Evolutionary conservation across 2,329 filamentous ascomycete species (phyloP).

Genomic region (Aquanectria penicillioides): DNA sequence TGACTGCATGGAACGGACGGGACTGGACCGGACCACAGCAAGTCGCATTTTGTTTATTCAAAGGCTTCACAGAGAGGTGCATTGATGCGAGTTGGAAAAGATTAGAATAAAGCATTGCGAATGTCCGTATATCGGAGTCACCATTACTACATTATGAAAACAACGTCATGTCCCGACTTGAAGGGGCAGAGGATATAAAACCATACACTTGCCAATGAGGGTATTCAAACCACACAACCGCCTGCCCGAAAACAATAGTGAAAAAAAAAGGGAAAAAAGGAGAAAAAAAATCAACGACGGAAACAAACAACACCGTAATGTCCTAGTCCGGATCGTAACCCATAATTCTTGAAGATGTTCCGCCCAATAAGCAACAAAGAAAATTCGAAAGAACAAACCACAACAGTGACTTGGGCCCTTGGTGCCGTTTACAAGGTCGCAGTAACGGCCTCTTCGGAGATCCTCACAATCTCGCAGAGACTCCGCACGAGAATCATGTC

Average conservation of each 20-base stretch:
- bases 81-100: not conserved
- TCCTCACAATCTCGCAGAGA: slow-evolving; percentile 55
- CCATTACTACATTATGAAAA: slow-evolving; percentile 32
- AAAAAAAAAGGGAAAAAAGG: not conserved
- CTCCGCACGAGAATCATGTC: slow-evolving; percentile 53
- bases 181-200: not conserved
- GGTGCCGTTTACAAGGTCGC: not conserved
- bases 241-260: slow-evolving; percentile 14
- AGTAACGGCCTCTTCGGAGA: slow-evolving; percentile 45
- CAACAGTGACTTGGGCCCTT: not conserved
- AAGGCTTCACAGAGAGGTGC: not conserved
- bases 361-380: not conserved
- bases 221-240: slow-evolving; percentile 35
- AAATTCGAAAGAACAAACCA: not conserved
- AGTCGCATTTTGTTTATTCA: too few species aligned
- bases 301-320: slow-evolving; percentile 17
- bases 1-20: too few species aligned
- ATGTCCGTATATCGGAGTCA: slow-evolving; percentile 20
- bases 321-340: not conserved
- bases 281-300: not conserved
- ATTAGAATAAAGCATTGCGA: not conserved
- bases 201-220: slow-evolving; percentile 32
- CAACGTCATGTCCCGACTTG: slow-evolving; percentile 17
- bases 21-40: too few species aligned
- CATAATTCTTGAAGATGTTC: not conserved